Base-by-base conservation (phyloP, 345 rosid species). In the Rhizophora apiculata region DNA sequence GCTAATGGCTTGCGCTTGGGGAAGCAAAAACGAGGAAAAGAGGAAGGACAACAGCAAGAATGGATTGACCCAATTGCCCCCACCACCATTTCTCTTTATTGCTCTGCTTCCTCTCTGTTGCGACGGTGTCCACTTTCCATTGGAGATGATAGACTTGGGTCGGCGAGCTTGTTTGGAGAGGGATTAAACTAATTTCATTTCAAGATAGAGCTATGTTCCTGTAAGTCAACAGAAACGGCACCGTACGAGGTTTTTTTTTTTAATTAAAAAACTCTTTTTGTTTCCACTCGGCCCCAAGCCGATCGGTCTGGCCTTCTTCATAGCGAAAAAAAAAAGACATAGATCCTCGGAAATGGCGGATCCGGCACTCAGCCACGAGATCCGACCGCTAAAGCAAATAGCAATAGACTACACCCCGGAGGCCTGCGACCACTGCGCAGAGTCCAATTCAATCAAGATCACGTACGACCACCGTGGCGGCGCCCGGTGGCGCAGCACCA, bases 321-420 rank as follows among this genome's bases (percentile, higher is more conserved):
- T 32, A 8, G 36, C 36, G 8, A 6, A 6, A 1, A 34, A 34
- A 24, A 24, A 24, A 24, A 24, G 6, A 34, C 37, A 7, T 1
- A 43, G 49, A 13, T 43, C 49, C 18, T 11, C 4, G 16, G 49
- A 13, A 75, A 85, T 85, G 91, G 83, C 87, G 56, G 89, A 83
- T 75, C 84, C 81, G 22, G 69, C 72, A 0, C 78, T 78, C 62
- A 80, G 77, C 68, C 75, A 79, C 29, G 72, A 81, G 74, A 81
- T 82, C 60, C 83, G 65, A 62, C 84, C 82, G 70, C 75, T 85
- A 72, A 83, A 85, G 62, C 72, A 85, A 68, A 82, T 87, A 32
- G 84, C 84, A 72, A 64, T 85, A 64, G 87, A 87, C 77, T 87
- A 83, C 72, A 83, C 89, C 9, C 87, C 89, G 21, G 89, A 83